Base-by-base conservation (phyloP, 805 yeast genomes). In the Clavispora asparagi region DNA sequence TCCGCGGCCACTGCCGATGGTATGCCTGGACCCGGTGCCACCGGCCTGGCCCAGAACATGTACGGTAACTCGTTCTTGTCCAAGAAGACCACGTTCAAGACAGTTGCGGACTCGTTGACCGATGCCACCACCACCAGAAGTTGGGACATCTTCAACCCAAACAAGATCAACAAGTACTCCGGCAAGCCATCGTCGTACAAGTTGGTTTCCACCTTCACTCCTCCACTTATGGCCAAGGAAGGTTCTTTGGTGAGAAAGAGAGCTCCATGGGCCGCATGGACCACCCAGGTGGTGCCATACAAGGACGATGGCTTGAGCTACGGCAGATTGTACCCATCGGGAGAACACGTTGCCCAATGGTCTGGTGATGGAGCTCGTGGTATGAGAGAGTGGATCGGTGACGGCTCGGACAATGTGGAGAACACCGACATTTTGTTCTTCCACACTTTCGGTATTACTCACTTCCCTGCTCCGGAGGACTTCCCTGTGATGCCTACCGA, bases 401-500 rank as follows among this genome's bases (percentile, higher is more conserved):
- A 82, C 56, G 85, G 85, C 48, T 42, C 65, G 7, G 87, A 74
- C 46, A 62, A 63, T 17, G 70, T 82, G 58, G 85, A 79, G 54
- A 75, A 82, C 70, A 82, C 87, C 35, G 94, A 87, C 62, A 76
- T 86, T 50, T 76, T 86, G 44, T 69, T 83, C 58, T 87, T 81
- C 82, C 91, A 86, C 67, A 86, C 92, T 27, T 86, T 87, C 59
- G 94, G 94, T 59, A 79, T 86, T 55, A 82, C 92, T 30, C 95
- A 86, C 64, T 83, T 85, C 79, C 95, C 95, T 49, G 83, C 91
- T 12, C 92, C 94, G 49, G 94, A 86, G 71, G 95, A 86, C 66
- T 86, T 85, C 83, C 94, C 94, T 47, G 78, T 86, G 53, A 86
- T 86, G 94, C 94, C 94, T 41, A 85, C 89, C 42, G 95, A 86